Conservation (phyloP, 176 grass and related monocot species). For the Panicum miliaceum region DNA sequence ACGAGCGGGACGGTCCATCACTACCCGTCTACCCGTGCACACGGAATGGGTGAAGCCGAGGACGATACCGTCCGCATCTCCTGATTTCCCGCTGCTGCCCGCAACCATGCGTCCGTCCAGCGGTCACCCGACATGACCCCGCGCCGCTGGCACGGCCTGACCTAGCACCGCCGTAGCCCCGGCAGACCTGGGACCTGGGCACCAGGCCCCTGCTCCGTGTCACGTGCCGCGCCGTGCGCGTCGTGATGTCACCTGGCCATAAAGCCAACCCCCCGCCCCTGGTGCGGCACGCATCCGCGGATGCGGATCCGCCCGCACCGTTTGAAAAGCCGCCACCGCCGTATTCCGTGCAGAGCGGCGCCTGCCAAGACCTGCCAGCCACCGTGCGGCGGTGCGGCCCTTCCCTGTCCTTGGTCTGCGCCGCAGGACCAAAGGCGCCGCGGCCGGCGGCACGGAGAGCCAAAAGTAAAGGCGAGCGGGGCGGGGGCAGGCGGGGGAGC, state of each 20-base stretch:
- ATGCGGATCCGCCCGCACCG: background rate
- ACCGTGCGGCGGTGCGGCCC: too few relatives aligned
- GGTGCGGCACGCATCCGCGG: background rate
- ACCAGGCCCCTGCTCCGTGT: background rate
- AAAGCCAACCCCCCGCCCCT: background rate
- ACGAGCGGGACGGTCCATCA: too few relatives aligned
- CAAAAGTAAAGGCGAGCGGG: background rate
- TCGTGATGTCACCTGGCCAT: constrained; percentile 39
- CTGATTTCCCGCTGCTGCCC: background rate
- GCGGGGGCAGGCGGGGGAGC: background rate
- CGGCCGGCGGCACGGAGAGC: background rate
- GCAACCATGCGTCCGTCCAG: background rate
- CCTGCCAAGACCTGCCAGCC: constrained; percentile 22
- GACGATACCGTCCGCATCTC: background rate
- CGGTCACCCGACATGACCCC: constrained; percentile 6
- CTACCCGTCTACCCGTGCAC: too few relatives aligned
- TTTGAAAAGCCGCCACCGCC: constrained; percentile 3
- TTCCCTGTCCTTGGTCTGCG: constrained; percentile 1
- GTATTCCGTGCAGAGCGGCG: constrained; percentile 42
- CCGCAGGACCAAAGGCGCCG: constrained; percentile 13
- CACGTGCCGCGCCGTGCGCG: background rate
- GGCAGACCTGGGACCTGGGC: background rate
- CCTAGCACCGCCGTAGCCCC: background rate
- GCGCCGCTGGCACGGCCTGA: constrained; percentile 7
- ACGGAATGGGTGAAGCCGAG: too few relatives aligned